phyloP scores from a whole-genome alignment of 2,329 filamentous ascomycete species.

The Fonsecaea monophora region DNA sequence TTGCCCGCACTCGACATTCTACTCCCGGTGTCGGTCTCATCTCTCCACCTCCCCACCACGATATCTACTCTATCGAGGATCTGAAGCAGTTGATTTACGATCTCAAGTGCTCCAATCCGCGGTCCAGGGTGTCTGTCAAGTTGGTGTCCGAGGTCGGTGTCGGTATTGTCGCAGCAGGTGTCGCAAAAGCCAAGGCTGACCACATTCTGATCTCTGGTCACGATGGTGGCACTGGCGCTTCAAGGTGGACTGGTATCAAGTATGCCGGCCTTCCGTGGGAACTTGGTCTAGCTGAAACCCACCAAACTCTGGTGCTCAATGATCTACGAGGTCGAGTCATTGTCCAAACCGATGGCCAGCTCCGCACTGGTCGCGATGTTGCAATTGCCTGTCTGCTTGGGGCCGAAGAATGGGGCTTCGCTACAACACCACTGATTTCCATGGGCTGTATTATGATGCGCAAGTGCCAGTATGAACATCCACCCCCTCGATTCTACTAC shows the following conservation, averaged over 20 bases:
- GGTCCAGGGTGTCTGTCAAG: conserved; percentile 92
- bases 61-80: conserved; percentile 98
- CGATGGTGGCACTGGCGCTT: conserved; percentile 95
- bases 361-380: conserved; percentile 90
- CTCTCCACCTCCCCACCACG: conserved; percentile 93
- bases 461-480: conserved; percentile 52
- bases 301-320: conserved; percentile 94
- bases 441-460: conserved; percentile 98
- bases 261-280: conserved; percentile 98
- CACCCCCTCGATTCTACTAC: neutral
- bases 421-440: conserved; percentile 90
- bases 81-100: conserved; percentile 98
- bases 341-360: conserved; percentile 93
- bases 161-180: conserved; percentile 95
- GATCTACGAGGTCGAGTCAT: conserved; percentile 94
- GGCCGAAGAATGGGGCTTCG: conserved; percentile 98
- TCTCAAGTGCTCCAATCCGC: conserved; percentile 92
- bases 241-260: conserved; percentile 98
- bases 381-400: conserved; percentile 93
- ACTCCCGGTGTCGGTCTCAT: conserved; percentile 96
- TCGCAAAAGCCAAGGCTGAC: conserved; percentile 95
- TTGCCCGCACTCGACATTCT: conserved; percentile 92
- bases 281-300: conserved; percentile 92
- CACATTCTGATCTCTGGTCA: conserved; percentile 97
- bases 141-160: conserved; percentile 97